Conservation (phyloP, 192 early-diverging fungal genomes). For the Coemansia sp. region DNA sequence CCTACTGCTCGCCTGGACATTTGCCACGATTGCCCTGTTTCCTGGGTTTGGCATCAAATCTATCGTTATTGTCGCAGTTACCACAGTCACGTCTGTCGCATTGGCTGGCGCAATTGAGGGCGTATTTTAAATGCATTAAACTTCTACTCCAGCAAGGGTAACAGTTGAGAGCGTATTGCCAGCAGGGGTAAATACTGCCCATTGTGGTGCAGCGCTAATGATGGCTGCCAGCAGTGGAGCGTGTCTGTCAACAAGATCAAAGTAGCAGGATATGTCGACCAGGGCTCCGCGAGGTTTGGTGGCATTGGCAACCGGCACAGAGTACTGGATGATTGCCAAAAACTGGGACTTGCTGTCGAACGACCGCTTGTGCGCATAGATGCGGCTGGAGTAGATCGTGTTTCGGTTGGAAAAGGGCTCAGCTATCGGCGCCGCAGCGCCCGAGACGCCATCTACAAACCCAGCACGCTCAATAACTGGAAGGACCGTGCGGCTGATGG, state of each 20-base stretch:
- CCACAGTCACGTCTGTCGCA: constrained; percentile 27
- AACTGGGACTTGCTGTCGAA: constrained; percentile 28
- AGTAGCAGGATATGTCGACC: constrained; percentile 47
- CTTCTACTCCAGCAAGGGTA: constrained; percentile 20
- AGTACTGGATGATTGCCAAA: constrained; percentile 32
- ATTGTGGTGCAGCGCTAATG: constrained; percentile 21
- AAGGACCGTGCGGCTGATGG: constrained; percentile 21
- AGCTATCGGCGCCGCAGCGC: constrained; percentile 6
- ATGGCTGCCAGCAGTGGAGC: constrained; percentile 34
- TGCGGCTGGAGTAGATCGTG: constrained; percentile 32
- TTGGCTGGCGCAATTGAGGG: constrained; percentile 33
- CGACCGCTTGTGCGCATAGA: constrained; percentile 33
- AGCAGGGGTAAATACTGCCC: constrained; percentile 34
- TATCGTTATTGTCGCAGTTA: constrained; percentile 15
- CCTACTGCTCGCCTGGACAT: constrained; percentile 33
- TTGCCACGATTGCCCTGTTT: constrained; percentile 30
- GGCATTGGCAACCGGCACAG: constrained; percentile 16
- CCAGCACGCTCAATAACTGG: constrained; percentile 44
- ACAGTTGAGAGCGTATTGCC: constrained; percentile 44
- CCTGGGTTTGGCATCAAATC: constrained; percentile 38
- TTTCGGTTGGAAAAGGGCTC: constrained; percentile 29
- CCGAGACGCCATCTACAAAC: constrained; percentile 19
- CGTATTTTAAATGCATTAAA: constrained; percentile 22
- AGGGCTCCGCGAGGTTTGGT: constrained; percentile 8
- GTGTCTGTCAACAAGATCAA: constrained; percentile 40